phyloP scores from a whole-genome alignment of 1,139 yeast genomes.

The Diutina ranongensis region DNA sequence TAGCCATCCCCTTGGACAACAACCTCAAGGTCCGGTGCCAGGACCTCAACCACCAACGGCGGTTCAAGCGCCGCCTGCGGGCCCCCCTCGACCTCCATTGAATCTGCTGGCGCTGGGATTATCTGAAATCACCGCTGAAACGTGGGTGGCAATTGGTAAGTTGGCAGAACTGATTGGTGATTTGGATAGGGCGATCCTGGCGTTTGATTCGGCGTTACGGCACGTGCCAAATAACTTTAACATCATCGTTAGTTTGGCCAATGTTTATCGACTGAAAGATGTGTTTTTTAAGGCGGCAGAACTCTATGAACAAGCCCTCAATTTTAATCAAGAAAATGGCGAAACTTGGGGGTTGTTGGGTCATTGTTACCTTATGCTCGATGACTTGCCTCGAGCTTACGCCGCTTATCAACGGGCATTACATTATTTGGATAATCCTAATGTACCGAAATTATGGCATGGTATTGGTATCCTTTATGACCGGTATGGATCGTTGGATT shows the following conservation, averaged over 20 bases:
- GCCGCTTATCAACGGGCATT: constrained; percentile 95
- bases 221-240: constrained; percentile 81
- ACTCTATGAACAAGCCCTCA: constrained; percentile 76
- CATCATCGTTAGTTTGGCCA: constrained; percentile 77
- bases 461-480: constrained; percentile 96
- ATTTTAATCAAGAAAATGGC: constrained; percentile 78
- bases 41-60: background rate
- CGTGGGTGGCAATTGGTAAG: constrained; percentile 88
- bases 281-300: constrained; percentile 92
- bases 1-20: constrained; percentile 4
- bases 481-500: constrained; percentile 88
- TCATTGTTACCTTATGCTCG: constrained; percentile 93
- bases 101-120: constrained; percentile 7
- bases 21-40: background rate
- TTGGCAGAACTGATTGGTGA: constrained; percentile 87
- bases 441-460: constrained; percentile 96
- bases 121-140: constrained; percentile 69
- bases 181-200: constrained; percentile 76
- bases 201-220: constrained; percentile 83
- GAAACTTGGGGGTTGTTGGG: constrained; percentile 97
- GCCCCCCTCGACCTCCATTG: background rate
- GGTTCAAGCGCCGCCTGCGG: background rate
- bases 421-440: constrained; percentile 82
- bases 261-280: constrained; percentile 78
- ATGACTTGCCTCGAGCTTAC: constrained; percentile 89